Evolutionary conservation across 306 rosid species (phyloP), one percentile per base, ranked within the genome.

Genomic region (Prunus mira): DNA sequence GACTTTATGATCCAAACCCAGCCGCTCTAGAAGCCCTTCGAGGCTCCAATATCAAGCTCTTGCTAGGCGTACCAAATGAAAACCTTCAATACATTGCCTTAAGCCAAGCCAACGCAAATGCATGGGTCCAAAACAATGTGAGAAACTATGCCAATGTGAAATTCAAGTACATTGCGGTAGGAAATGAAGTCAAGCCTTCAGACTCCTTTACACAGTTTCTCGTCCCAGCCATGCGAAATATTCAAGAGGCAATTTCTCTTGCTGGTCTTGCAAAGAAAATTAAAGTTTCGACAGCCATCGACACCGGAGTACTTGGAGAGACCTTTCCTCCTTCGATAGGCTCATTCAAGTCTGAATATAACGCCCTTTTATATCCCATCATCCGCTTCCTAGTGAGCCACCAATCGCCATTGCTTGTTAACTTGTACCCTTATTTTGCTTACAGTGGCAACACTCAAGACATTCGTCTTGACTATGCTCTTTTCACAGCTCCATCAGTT

Each of bases 221-320:
- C 0, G 71, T 79, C 47, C 72, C 78, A 0, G 86, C 83, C 3
- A 78, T 82, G 78, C 10, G 0, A 14, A 83, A 79, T 72, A 83
- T 83, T 28, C 78, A 71, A 30, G 65, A 15, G 2, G 83, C 83
- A 0, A 27, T 79, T 11, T 25, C 43, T 7, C 3, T 17, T 1
- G 78, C 69, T 7, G 60, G 76, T 12, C 46, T 83, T n/a, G 46
- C 5, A 0, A 15, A 12, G 28, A 27, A 76, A 38, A 79, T 79
- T 60, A 79, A 79, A 58, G 83, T 83, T 28, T 74, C 83, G 60
- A 83, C 86, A 0, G 71, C 83, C 22, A 11, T 83, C 0, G 83
- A 71, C 55, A 47, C 74, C 0, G 10, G 47, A 0, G 11, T 74
- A 0, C 27, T 83, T 5, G 64, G 43, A 13, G 34, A 0, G 0